phyloP scores from a whole-genome alignment of 2,329 filamentous ascomycete species.

The Diplodia scrobiculata region DNA sequence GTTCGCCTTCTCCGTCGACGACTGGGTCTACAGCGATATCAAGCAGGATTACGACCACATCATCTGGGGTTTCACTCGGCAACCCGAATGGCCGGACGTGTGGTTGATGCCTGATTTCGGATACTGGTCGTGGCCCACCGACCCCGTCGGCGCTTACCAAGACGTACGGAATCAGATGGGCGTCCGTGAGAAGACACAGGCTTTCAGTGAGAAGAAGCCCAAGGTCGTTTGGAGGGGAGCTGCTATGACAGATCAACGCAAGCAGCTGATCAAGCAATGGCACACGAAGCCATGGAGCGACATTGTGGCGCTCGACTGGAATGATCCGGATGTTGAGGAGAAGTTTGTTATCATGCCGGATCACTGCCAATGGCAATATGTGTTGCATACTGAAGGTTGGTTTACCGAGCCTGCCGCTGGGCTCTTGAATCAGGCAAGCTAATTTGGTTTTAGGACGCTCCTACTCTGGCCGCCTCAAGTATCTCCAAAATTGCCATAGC shows the following conservation, averaged over 20 bases:
- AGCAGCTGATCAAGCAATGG: slow-evolving; percentile 34
- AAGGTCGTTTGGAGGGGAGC: slow-evolving; percentile 42
- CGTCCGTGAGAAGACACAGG: slow-evolving; percentile 31
- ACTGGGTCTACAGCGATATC: slow-evolving; percentile 35
- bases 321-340: slow-evolving; percentile 28
- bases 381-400: slow-evolving; percentile 34
- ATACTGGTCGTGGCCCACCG: slow-evolving; percentile 32
- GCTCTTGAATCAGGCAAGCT: background rate
- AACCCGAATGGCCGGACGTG: slow-evolving; percentile 27
- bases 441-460: slow-evolving; percentile 32
- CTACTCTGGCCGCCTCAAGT: slow-evolving; percentile 41
- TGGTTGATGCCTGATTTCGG: slow-evolving; percentile 35
- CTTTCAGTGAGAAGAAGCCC: slow-evolving; percentile 34
- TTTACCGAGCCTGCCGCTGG: background rate
- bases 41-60: slow-evolving; percentile 26
- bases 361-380: slow-evolving; percentile 34
- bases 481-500: slow-evolving; percentile 43
- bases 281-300: slow-evolving; percentile 37
- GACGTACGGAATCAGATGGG: slow-evolving; percentile 31
- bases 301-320: slow-evolving; percentile 38
- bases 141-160: slow-evolving; percentile 31
- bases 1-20: slow-evolving; percentile 54
- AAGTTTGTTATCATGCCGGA: slow-evolving; percentile 34
- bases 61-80: slow-evolving; percentile 31
- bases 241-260: slow-evolving; percentile 37